Percentiles rank a stretch among this genome's conserved stretches.
Conservation (phyloP, 306 rosid species). For the Pyrus bretschneideri region DNA sequence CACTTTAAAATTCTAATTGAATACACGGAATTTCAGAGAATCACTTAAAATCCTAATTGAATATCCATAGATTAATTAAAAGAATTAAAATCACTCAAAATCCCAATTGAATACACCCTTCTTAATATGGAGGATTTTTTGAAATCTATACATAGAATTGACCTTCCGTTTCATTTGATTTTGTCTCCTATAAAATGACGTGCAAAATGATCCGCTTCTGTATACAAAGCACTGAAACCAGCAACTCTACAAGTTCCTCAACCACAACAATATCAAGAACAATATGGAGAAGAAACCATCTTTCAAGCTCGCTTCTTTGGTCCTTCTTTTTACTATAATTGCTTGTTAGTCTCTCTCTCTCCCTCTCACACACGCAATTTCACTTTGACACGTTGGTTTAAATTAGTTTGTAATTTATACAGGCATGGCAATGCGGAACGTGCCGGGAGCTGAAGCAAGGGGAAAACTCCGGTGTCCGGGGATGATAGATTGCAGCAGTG, state of each 20-base stretch:
- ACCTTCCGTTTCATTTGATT: background rate
- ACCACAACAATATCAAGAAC: background rate
- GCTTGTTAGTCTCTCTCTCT: conserved; percentile 1
- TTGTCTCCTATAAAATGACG: background rate
- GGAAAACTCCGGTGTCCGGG: conserved; percentile 4
- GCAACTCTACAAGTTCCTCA: background rate
- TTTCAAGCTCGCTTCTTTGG: background rate
- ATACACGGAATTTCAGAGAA: no score
- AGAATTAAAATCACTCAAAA: no score
- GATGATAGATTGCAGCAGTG: conserved; percentile 17
- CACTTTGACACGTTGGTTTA: background rate
- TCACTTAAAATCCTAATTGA: no score
- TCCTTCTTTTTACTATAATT: background rate
- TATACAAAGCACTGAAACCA: background rate
- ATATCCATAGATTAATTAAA: no score
- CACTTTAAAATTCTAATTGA: no score
- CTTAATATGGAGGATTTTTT: background rate
- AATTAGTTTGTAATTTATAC: background rate
- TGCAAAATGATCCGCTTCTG: background rate
- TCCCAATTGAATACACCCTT: no score
- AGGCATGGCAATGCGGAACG: background rate
- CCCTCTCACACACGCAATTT: background rate
- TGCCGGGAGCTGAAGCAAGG: conserved; percentile 11
- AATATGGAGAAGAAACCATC: background rate
- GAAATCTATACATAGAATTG: background rate